A percentile compares a stretch with the other conserved stretches of the same genome.
These are phyloP conservation scores for Euryodendron excelsum DNA, from an alignment of 148 eudicot genomes.

Conservation along the genomic window DNA sequence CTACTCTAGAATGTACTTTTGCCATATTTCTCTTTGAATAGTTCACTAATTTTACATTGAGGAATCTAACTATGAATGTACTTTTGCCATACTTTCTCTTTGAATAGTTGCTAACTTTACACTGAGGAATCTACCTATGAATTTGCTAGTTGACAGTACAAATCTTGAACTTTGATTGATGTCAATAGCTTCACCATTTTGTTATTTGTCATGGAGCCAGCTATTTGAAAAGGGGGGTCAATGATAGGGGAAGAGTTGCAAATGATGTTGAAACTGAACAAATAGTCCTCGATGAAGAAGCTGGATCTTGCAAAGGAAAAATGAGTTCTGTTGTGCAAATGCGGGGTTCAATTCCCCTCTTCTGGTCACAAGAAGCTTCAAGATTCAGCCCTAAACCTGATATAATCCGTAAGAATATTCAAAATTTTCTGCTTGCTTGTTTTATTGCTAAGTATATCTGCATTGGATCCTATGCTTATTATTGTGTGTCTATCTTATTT, in stretches of 20 bases:
- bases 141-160: background rate
- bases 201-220: constrained; percentile 39
- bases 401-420: constrained; percentile 65
- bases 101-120: background rate
- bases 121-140: background rate
- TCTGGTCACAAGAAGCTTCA: constrained; percentile 99
- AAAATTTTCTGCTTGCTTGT: background rate
- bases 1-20: background rate
- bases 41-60: background rate
- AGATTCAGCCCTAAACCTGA: constrained; percentile 98
- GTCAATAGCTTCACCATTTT: background rate
- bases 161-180: background rate
- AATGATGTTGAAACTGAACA: constrained; percentile 99
- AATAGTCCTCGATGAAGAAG: constrained; percentile 94
- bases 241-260: constrained; percentile 97
- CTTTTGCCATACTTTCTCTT: background rate
- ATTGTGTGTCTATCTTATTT: constrained; percentile 5
- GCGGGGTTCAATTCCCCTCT: constrained; percentile 99
- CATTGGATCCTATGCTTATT: background rate
- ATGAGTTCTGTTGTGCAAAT: constrained; percentile 99
- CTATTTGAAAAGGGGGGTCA: constrained; percentile 94
- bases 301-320: constrained; percentile 88
- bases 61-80: background rate
- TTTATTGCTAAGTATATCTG: background rate
- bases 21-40: background rate